Evolutionary conservation across 805 yeast species (phyloP).

Genomic region (Suhomyces canberraensis): DNA sequence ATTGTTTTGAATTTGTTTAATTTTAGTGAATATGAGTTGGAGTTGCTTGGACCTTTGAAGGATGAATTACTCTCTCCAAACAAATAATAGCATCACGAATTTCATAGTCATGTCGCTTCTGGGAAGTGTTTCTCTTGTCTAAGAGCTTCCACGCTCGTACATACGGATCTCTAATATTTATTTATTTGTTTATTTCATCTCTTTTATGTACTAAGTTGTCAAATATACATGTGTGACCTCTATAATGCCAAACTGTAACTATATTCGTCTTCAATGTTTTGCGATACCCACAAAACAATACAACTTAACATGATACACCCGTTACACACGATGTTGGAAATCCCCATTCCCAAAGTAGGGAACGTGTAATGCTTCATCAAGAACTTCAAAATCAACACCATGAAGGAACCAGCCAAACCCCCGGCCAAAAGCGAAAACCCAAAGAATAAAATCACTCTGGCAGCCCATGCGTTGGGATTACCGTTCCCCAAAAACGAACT

Average conservation of each 20-base stretch:
- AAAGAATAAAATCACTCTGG: constrained; percentile 80
- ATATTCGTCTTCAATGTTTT: constrained; percentile 93
- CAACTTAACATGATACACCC: constrained; percentile 84
- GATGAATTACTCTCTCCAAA: constrained; percentile 24
- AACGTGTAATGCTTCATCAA: constrained; percentile 70
- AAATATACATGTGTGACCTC: background rate
- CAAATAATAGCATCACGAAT: background rate
- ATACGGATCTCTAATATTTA: constrained; percentile 2
- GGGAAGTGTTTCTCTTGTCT: constrained; percentile 1
- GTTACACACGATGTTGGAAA: constrained; percentile 80
- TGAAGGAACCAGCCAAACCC: constrained; percentile 88
- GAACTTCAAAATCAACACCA: constrained; percentile 83
- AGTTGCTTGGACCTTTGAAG: constrained; percentile 41
- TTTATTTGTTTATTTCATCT: constrained; percentile 1
- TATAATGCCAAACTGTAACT: constrained; percentile 82
- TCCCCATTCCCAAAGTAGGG: constrained; percentile 94
- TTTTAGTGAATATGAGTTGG: constrained; percentile 67
- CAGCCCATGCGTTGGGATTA: constrained; percentile 80
- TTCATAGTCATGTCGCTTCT: constrained; percentile 1
- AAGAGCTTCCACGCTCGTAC: background rate
- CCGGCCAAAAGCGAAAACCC: constrained; percentile 94
- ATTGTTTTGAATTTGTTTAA: constrained; percentile 54
- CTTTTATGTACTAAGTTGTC: constrained; percentile 2
- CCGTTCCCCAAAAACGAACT: constrained; percentile 40
- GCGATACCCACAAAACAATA: constrained; percentile 86